Base-by-base conservation (phyloP, 768 basidiomycete species). In the Lentinula edodes region DNA sequence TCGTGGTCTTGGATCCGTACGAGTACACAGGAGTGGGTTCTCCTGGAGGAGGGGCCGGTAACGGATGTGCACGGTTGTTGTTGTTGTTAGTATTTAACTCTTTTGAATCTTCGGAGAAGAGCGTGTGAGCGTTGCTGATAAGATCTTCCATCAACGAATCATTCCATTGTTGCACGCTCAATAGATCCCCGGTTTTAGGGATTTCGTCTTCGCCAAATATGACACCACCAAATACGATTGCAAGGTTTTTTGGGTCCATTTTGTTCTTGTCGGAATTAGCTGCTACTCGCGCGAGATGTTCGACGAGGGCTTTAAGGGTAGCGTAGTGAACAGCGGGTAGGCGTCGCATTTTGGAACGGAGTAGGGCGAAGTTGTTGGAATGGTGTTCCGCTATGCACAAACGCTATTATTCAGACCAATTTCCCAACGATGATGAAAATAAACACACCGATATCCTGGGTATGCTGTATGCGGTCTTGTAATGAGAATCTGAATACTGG, bases 171-270 rank as follows among this genome's bases (percentile, higher is more conserved):
- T 90, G 87, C n/a, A 95, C 81, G 60, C 77, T 88, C 20, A 95
- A 75, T 16, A 95, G 78, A 69, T 94, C 91, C 0, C 82, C 85
- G 41, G 79, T 84, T 70, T 90, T 90, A 3, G 90, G 87, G 61
- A 93, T 80, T 63, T 95, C 92, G 63, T 97, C 94, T 72, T 95
- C 93, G 6, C 94, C 94, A 66, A 97, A 95, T 52, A 97, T 84
- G 23, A 93, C 92, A 8, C 86, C 80, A 18, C 90, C 89, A 74
- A 96, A 95, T 3, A 95, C 88, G 52, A 97, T 95, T 3, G 93
- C 91, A 23, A 97, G 77, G 69, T 96, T 97, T 78, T 89, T 93
- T 3, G 88, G 79, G 67, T 94, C 95, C 95, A 97, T 97, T 74
- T 95, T 96, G 70, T 95, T 97, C 70, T 83, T 86, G 32, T 88